Conservation (phyloP, 163 green algal species). For the Scenedesmus sp. region DNA sequence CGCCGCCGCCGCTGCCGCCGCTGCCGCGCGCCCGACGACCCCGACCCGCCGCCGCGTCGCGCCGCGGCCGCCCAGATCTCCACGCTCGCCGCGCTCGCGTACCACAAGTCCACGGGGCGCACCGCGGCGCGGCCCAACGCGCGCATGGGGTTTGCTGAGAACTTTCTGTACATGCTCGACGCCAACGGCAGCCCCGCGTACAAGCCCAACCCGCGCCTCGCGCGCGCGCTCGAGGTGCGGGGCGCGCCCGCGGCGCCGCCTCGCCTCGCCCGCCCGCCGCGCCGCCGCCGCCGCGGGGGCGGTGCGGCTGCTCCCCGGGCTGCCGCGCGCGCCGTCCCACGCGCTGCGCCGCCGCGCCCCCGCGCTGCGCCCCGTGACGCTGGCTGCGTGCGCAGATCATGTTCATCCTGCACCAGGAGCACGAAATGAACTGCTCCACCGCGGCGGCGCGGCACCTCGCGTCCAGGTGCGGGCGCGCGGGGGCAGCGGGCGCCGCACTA, state of each 20-base stretch:
- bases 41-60: not conserved
- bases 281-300: too few species aligned
- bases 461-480: slow-evolving; percentile 88
- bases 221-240: slow-evolving; percentile 72
- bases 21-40: too few species aligned
- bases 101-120: slow-evolving; percentile 91
- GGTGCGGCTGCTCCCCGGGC: not conserved
- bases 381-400: too few species aligned
- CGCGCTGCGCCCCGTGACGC: too few species aligned
- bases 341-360: not conserved
- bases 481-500: slow-evolving; percentile 79
- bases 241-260: not conserved
- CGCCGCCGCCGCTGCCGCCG: too few species aligned
- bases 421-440: slow-evolving; percentile 98
- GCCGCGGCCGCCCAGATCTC: too few species aligned
- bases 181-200: slow-evolving; percentile 60
- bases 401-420: slow-evolving; percentile 98
- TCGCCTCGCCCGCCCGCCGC: too few species aligned
- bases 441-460: slow-evolving; percentile 81
- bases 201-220: slow-evolving; percentile 87
- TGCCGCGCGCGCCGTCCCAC: not conserved
- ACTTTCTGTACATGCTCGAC: slow-evolving; percentile 98
- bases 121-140: slow-evolving; percentile 81
- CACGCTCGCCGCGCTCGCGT: slow-evolving; percentile 91
- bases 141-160: slow-evolving; percentile 91